Percentiles rank a stretch among this genome's conserved stretches.
Conservation (phyloP, 2,329 filamentous ascomycete species). For the Penicillium sp. region DNA sequence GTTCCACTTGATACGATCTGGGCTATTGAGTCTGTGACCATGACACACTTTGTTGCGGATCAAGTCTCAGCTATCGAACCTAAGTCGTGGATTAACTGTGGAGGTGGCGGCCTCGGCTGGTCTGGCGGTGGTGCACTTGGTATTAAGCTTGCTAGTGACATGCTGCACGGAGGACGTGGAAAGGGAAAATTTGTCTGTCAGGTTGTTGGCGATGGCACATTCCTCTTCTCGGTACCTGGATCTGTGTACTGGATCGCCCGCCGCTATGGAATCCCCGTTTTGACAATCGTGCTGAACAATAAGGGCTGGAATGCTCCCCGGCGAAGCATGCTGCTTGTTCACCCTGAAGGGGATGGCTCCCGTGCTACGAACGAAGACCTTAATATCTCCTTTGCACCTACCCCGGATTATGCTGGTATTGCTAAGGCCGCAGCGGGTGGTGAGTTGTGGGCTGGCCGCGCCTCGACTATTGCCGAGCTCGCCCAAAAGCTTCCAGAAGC, state of each 20-base stretch:
- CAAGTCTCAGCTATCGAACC: conserved; percentile 68
- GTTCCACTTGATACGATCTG: conserved; percentile 69
- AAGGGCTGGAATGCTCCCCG: conserved; percentile 70
- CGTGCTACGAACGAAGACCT: conserved; percentile 63
- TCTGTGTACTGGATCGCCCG: conserved; percentile 69
- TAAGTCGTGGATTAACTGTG: conserved; percentile 77
- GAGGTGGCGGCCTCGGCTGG: conserved; percentile 78
- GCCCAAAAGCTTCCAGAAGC: conserved; percentile 57
- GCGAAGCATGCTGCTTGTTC: conserved; percentile 62
- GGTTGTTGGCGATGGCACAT: conserved; percentile 68
- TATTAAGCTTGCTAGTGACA: conserved; percentile 69
- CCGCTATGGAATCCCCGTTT: conserved; percentile 64
- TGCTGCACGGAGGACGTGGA: conserved; percentile 48
- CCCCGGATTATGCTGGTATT: conserved; percentile 67
- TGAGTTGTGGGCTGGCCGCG: conserved; percentile 60
- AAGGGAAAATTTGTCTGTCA: conserved; percentile 63
- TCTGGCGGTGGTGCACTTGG: conserved; percentile 73
- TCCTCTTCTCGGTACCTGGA: conserved; percentile 63
- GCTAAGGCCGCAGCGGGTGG: conserved; percentile 65
- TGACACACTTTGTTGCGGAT: conserved; percentile 65
- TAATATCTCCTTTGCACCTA: conserved; percentile 66
- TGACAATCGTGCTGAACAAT: conserved; percentile 69
- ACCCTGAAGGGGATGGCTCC: conserved; percentile 62
- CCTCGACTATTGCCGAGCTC: conserved; percentile 58
- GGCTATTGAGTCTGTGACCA: conserved; percentile 76